Evolutionary conservation across 306 rosid genomes (phyloP), one percentile per base, ranked within the genome.

Genomic region (Trifolium dubium): DNA sequence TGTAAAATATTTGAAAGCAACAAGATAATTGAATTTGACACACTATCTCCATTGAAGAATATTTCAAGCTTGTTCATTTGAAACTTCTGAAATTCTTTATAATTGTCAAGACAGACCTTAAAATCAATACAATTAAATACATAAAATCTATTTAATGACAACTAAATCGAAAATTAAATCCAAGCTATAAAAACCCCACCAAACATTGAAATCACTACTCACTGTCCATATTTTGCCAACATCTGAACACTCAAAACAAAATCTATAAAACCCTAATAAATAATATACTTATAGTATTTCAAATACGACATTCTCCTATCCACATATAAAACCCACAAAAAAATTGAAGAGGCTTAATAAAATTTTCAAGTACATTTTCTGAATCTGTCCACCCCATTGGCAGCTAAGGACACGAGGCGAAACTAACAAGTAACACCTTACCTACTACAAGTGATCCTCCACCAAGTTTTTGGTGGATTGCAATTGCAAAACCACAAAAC

Each of bases 51-150:
- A 17, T 37, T 37, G 46, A 64, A 64, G 14, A 64, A 9, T 39
- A 64, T 9, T 18, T 17, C 50, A 64, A 39, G n/a, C 50, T 17
- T 63, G 68, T 63, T 62, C 46, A 63, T 15, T 63, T 64, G n/a
- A 63, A 63, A 63, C 49, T 37, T 15, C 10, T 35, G 8, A 63
- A 63, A n/a, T 34, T 34, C 30, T 64, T 64, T 19, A 39, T 10
- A 40, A 23, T 64, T 40, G 40, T 18, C 69, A 40, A 40, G 51
- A 41, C 41, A 4, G 30, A 37, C 8, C 12, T 18, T 4, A 5
- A 65, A 12, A 65, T 41, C 54, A 65, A 40, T 34, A 19, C 19
- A 40, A 40, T 43, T 64, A 19, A 40, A 28, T 32, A 64, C 17
- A 64, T 64, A 15, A 18, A 5, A 19, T 64, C 50, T 64, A 40